Base-by-base conservation (phyloP, 148 eudicot genomes). In the Chenopodium album region DNA sequence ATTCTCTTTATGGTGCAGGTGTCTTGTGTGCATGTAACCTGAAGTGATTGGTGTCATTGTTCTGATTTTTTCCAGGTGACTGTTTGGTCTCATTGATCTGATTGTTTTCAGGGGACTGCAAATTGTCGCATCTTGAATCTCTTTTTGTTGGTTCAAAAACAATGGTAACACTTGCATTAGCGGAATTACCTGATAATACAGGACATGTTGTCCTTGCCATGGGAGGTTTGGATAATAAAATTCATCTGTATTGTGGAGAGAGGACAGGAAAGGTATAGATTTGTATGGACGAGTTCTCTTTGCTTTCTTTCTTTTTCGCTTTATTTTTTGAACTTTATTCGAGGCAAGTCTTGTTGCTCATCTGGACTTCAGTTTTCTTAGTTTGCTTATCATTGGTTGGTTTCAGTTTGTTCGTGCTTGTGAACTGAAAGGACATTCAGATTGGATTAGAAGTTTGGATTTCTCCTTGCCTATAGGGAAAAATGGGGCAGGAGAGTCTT, bases 141-240 rank as follows among this genome's bases (percentile, higher is more conserved):
- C 82, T 95, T 14, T 86, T 76, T 79, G 86, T 90, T 76, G 99
- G 99, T 81, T 76, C 86, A 73, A 95, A 92, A 87, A 89, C 99
- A 56, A 94, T 93, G 99, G 97, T 93, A 81, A 86, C 98, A 41
- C 92, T 95, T 71, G 92, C 99, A 67, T 86, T 95, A 78, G 92
- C 93, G 29, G 92, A 92, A 82, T 79, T 95, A 84, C 94, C 95
- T 71, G 94, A 90, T 82, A 87, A 78, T 78, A 69, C 80, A 22
- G 89, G 92, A 66, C 90, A 82, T 74, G 79, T 95, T 31, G 86
- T 90, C 83, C 85, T 95, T 20, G 99, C 98, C 81, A 91, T 91
- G 94, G 99, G 97, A 31, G 98, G 99, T 79, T 81, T 93, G 81
- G 98, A 95, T 86, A 95, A 92, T 88, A 95, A 95, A 81, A 90